Base-by-base conservation (phyloP, 1,139 yeast species). In the Candida sp. region DNA sequence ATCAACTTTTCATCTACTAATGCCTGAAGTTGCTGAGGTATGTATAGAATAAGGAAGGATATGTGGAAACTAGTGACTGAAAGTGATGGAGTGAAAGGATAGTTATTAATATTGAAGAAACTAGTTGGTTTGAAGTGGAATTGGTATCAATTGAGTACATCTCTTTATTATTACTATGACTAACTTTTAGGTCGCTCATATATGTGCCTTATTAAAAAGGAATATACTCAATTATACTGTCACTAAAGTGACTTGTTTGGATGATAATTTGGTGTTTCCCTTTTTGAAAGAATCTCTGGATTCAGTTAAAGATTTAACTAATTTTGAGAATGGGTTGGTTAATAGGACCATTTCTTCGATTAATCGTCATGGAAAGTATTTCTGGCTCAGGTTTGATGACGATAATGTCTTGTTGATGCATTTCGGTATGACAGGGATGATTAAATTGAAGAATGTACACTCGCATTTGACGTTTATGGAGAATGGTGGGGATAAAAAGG, bases 381-480 rank as follows among this genome's bases (percentile, higher is more conserved):
- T 82, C 53, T 82, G 87, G 87, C 51, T 80, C 7, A 57, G 77
- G 39, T 55, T 68, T 7, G 23, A 42, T 6, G 45, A 46, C 6
- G 49, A 55, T 11, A 59, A 65, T 4, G 70, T 76, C 22, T 55
- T 78, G 43, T 55, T 82, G 43, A 66, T 82, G 70, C 87, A 82
- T 60, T 80, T 82, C 57, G 87, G 87, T 0, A 82, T 82, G 87
- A 81, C 87, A 5, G 87, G 87, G 2, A 79, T 81, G 83, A 62
- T 82, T 35, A 69, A 76, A 45, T 61, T 81, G 43, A 66, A 67
- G 50, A 71, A 75, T 36, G 62, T 77, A 19, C 57, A 63, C 34
- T 75, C 84, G 2, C 84, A 79, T 54, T 63, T 78, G 48, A 65
- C 73, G 6, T 71, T 77, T 42, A 81, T 82, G 87, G 87, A 82